Evolutionary conservation across 768 basidiomycete genomes (phyloP).

Genomic region (Dictyophora rubrovolvata): DNA sequence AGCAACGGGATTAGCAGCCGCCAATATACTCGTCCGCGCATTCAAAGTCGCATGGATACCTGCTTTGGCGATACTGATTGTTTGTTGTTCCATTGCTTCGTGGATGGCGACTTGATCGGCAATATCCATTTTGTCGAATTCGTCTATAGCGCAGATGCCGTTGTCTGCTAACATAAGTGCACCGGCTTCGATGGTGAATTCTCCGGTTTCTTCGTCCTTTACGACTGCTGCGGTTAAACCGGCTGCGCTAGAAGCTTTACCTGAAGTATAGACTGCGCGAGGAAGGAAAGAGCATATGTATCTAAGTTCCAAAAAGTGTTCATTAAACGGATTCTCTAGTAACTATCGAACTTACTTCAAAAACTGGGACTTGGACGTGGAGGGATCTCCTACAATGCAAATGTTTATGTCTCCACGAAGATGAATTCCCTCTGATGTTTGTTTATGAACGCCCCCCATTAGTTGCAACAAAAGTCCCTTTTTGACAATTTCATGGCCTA

Average conservation of each 20-base stretch:
- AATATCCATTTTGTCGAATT: slow-evolving; percentile 99
- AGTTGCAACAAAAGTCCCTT: slow-evolving; percentile 92
- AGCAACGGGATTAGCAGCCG: slow-evolving; percentile 95
- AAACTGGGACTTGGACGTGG: slow-evolving; percentile 97
- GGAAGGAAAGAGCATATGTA: slow-evolving; percentile 98
- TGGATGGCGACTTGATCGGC: slow-evolving; percentile 98
- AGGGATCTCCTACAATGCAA: slow-evolving; percentile 95
- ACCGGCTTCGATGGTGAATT: slow-evolving; percentile 98
- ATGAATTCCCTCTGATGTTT: slow-evolving; percentile 93
- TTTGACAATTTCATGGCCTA: slow-evolving; percentile 93
- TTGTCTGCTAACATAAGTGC: slow-evolving; percentile 99
- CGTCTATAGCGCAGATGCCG: slow-evolving; percentile 99
- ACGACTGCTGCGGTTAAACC: slow-evolving; percentile 98
- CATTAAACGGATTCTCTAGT: slow-evolving; percentile 1
- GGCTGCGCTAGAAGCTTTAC: slow-evolving; percentile 98
- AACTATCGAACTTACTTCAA: slow-evolving; percentile 59
- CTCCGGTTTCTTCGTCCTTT: slow-evolving; percentile 96
- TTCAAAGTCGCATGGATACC: slow-evolving; percentile 98
- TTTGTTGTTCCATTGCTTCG: slow-evolving; percentile 99
- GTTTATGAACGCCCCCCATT: slow-evolving; percentile 98
- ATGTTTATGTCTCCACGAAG: slow-evolving; percentile 98
- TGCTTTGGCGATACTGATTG: slow-evolving; percentile 97
- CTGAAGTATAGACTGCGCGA: slow-evolving; percentile 95
- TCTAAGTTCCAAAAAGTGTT: slow-evolving; percentile 30
- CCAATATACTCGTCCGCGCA: slow-evolving; percentile 93